phyloP scores from a whole-genome alignment of 1,284 basidiomycete species.

The Lentinula novae-zelandiae region DNA sequence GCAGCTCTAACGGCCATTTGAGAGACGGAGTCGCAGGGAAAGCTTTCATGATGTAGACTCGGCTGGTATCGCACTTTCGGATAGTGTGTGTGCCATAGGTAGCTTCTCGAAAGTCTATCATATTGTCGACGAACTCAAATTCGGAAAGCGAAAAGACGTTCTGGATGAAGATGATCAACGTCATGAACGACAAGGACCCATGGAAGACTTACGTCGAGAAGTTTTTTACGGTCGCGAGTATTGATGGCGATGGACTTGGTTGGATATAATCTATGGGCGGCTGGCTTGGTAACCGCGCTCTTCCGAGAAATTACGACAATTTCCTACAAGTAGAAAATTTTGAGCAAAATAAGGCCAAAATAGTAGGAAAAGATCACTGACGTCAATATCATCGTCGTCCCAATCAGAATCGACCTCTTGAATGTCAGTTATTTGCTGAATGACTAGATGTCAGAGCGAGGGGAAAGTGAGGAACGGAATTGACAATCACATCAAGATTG shows the following conservation, averaged over 20 bases:
- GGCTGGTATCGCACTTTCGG: constrained; percentile 19
- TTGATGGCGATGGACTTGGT: neutral
- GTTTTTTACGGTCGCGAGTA: neutral
- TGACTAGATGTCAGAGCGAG: constrained; percentile 9
- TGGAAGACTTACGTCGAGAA: neutral
- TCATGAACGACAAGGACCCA: neutral
- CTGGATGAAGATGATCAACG: neutral
- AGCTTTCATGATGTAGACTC: constrained; percentile 55
- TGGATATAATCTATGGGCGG: neutral
- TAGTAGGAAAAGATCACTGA: constrained; percentile 15
- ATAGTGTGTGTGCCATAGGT: constrained; percentile 6
- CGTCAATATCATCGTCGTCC: constrained; percentile 41
- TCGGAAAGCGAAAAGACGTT: constrained; percentile 12
- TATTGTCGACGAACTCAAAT: constrained; percentile 14
- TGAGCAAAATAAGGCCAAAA: neutral
- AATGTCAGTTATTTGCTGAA: constrained; percentile 30
- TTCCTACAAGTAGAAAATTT: constrained; percentile 27
- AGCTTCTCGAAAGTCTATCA: neutral
- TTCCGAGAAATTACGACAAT: constrained; percentile 38
- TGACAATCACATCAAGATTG: constrained; percentile 32
- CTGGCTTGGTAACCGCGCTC: constrained; percentile 19
- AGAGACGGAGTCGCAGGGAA: constrained; percentile 1
- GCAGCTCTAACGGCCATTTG: constrained; percentile 48
- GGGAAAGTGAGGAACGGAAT: neutral
- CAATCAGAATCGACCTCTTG: constrained; percentile 34